Percentiles rank a stretch among this genome's conserved stretches.
Conservation (phyloP, 2,329 filamentous ascomycete species). For the Trichophyton rubrum region DNA sequence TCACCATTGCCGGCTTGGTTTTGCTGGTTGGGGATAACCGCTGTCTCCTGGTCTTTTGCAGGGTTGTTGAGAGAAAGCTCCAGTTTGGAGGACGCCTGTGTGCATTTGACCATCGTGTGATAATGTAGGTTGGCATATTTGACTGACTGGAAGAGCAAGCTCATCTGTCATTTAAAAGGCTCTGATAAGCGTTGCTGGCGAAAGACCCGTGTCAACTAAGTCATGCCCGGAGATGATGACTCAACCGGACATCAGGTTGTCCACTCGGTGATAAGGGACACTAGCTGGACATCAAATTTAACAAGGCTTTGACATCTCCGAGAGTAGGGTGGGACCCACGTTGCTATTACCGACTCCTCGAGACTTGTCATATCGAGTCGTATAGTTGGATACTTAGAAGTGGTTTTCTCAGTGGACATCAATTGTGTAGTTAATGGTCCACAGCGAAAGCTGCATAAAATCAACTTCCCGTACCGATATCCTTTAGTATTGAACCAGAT, state of each 20-base stretch:
- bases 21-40: neutral
- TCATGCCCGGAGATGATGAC: slow-evolving; percentile 5
- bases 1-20: slow-evolving; percentile 3
- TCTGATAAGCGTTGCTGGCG: neutral
- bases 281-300: neutral
- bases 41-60: neutral
- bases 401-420: too few relatives aligned
- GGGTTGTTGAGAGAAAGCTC: slow-evolving; percentile 2
- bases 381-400: too few relatives aligned
- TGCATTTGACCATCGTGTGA: slow-evolving; percentile 3
- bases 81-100: slow-evolving; percentile 1
- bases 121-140: slow-evolving; percentile 4
- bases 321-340: too few relatives aligned
- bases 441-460: too few relatives aligned
- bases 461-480: too few relatives aligned
- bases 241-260: slow-evolving; percentile 5
- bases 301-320: neutral
- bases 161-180: slow-evolving; percentile 1
- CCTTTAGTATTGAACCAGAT: neutral
- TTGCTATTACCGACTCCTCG: too few relatives aligned
- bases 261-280: slow-evolving; percentile 2
- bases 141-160: neutral
- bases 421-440: too few relatives aligned
- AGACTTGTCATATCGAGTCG: too few relatives aligned
- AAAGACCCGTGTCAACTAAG: neutral